These are phyloP conservation scores for Suaeda aralocaspica DNA, from an alignment of 148 eudicot species.

Conservation along the genomic window DNA sequence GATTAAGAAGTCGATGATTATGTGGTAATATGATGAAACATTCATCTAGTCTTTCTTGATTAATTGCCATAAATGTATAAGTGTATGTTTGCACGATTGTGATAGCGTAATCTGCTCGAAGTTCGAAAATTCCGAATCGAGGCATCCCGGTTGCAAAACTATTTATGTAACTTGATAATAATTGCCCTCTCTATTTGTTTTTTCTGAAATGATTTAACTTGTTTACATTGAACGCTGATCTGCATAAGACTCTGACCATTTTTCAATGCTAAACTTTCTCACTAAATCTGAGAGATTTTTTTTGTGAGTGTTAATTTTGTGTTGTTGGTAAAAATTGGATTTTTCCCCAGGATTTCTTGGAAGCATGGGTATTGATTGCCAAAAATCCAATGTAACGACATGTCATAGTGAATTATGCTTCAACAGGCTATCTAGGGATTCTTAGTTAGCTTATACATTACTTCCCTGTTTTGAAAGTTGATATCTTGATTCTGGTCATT, in stretches of 20 bases:
- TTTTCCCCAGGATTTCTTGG: neutral
- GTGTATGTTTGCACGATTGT: neutral
- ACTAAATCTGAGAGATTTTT: neutral
- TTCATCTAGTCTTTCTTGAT: too few relatives aligned
- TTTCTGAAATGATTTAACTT: neutral
- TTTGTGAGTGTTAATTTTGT: neutral
- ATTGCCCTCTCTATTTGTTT: neutral
- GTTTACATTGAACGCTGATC: neutral
- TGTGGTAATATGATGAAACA: neutral
- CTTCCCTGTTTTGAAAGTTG: neutral
- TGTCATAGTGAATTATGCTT: neutral
- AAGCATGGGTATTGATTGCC: neutral
- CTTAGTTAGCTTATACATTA: neutral
- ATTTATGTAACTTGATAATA: neutral
- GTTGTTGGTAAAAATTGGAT: neutral
- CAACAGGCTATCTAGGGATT: neutral
- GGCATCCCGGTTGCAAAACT: neutral
- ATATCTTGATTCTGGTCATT: neutral
- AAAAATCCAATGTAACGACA: neutral
- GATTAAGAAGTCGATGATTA: neutral
- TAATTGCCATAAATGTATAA: neutral
- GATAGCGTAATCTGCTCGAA: neutral
- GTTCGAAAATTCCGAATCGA: neutral
- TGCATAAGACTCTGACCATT: neutral
- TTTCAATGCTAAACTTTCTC: too few relatives aligned